Evolutionary conservation across 2,329 filamentous ascomycete species (phyloP).

Genomic region (Clonostachys rhizophaga): DNA sequence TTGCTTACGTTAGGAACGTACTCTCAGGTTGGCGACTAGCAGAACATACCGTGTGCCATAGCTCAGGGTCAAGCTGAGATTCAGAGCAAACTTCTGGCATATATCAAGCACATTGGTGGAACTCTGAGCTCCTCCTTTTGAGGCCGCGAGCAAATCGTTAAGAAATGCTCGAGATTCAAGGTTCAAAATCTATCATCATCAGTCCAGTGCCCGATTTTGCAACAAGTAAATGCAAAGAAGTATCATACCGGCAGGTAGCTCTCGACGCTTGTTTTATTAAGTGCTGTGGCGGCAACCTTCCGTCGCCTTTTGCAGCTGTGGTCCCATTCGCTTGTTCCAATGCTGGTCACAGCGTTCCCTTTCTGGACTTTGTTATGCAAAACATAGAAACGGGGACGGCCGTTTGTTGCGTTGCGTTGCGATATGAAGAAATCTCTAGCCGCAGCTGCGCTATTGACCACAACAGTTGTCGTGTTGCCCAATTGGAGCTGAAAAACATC

Average conservation of each 20-base stretch:
- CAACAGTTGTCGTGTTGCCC: conserved; percentile 52
- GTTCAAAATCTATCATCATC: conserved; percentile 47
- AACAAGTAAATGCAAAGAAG: background rate
- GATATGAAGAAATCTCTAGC: conserved; percentile 62
- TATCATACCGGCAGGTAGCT: conserved; percentile 52
- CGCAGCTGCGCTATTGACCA: conserved; percentile 63
- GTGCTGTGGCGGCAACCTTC: conserved; percentile 61
- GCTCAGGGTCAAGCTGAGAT: conserved; percentile 59
- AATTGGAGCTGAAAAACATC: conserved; percentile 26
- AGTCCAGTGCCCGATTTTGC: background rate
- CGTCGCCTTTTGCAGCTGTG: conserved; percentile 63
- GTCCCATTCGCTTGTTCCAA: conserved; percentile 66
- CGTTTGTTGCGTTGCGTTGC: conserved; percentile 61
- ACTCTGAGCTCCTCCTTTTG: conserved; percentile 41
- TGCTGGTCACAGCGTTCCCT: conserved; percentile 25
- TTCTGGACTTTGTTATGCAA: conserved; percentile 50
- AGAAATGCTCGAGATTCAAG: conserved; percentile 55
- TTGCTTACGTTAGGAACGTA: background rate
- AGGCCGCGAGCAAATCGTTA: conserved; percentile 53
- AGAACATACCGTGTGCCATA: conserved; percentile 47
- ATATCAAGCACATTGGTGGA: conserved; percentile 59
- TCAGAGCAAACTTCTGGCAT: conserved; percentile 59
- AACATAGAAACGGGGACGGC: conserved; percentile 60
- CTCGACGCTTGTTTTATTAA: conserved; percentile 61
- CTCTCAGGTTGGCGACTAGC: no score